These are phyloP conservation scores for Geranium incanum DNA, from an alignment of 441 rosid species.

Conservation along the genomic window DNA sequence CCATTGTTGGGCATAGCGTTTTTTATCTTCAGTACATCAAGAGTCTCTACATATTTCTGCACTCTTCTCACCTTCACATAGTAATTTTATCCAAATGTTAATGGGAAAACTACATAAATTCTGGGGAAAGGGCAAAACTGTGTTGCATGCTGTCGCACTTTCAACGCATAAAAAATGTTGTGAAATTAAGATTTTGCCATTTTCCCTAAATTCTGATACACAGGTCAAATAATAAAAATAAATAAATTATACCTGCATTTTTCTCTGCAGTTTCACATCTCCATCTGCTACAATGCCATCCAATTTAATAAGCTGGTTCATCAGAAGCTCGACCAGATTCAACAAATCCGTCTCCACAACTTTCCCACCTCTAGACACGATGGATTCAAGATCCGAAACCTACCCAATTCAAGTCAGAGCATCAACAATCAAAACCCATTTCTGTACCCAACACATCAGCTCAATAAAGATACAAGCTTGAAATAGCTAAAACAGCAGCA, in stretches of 20 bases:
- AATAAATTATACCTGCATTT: slow-evolving; percentile 60
- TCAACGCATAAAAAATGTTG: too few species aligned
- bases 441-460: too few species aligned
- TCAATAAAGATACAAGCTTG: neutral
- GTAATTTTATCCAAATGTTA: neutral
- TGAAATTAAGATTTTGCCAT: too few species aligned
- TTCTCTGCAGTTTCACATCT: slow-evolving; percentile 82
- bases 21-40: slow-evolving; percentile 76
- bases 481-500: neutral
- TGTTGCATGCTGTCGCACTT: too few species aligned
- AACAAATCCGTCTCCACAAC: slow-evolving; percentile 62
- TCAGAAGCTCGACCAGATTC: slow-evolving; percentile 58
- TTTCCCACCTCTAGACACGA: slow-evolving; percentile 64
- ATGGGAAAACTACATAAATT: neutral
- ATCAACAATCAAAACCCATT: neutral
- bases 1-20: slow-evolving; percentile 42
- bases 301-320: slow-evolving; percentile 82
- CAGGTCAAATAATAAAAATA: neutral
- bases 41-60: slow-evolving; percentile 76
- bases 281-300: slow-evolving; percentile 81
- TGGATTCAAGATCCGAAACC: slow-evolving; percentile 71
- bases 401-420: slow-evolving; percentile 26
- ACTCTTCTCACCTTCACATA: slow-evolving; percentile 69
- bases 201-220: neutral
- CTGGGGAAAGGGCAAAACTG: too few species aligned